Conservation (phyloP, 2,329 filamentous ascomycete species). For the Stagonosporopsis chrysanthemi region DNA sequence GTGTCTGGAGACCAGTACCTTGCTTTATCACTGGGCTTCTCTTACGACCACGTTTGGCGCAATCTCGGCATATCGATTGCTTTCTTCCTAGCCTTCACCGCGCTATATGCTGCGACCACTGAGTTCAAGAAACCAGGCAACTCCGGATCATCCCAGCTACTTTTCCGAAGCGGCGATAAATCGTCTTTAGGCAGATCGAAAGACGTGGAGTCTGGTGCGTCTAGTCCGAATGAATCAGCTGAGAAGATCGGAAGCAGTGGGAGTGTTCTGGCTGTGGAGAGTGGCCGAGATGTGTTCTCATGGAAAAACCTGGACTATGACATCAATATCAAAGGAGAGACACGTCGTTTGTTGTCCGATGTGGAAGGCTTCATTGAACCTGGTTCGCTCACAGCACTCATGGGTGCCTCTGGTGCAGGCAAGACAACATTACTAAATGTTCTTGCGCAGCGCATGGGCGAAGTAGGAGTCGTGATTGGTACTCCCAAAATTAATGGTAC, state of each 20-base stretch:
- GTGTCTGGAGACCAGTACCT: conserved; percentile 45
- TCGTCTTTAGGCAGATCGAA: neutral
- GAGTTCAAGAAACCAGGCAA: conserved; percentile 49
- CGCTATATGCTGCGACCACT: conserved; percentile 65
- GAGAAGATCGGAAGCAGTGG: neutral
- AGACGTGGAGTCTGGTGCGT: neutral
- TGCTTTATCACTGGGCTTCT: conserved; percentile 22
- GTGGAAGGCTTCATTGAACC: conserved; percentile 64
- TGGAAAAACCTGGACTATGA: neutral
- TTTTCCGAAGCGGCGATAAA: neutral
- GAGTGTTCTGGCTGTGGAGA: neutral
- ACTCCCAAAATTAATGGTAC: conserved; percentile 74
- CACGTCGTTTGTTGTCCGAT: conserved; percentile 64
- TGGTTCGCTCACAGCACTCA: conserved; percentile 73
- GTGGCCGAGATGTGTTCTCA: neutral
- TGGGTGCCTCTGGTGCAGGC: conserved; percentile 72
- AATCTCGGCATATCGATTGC: conserved; percentile 64
- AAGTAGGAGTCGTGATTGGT: conserved; percentile 82
- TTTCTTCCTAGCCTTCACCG: conserved; percentile 68
- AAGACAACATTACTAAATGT: conserved; percentile 88
- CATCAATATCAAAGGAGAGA: conserved; percentile 21
- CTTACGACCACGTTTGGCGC: conserved; percentile 54
- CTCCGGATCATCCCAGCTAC: neutral
- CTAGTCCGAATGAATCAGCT: neutral
- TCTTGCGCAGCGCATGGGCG: conserved; percentile 73